Conservation (phyloP, 768 basidiomycete species). For the Naganishia kalamii region DNA sequence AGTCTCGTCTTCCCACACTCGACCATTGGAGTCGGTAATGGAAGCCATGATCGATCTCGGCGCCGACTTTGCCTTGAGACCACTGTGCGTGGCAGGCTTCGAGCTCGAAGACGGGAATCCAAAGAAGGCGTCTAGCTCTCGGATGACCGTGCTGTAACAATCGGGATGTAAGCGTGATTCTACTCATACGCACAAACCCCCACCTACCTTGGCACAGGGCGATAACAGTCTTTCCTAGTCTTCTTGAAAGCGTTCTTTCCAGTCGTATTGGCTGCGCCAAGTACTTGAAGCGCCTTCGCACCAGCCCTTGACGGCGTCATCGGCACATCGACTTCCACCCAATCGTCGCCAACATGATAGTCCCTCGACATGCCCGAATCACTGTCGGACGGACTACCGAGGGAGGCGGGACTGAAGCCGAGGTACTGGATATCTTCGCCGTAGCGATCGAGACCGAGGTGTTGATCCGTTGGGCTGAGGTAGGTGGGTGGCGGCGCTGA, state of each 20-base stretch:
- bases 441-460: neutral
- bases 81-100: neutral
- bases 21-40: neutral
- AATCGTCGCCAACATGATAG: neutral
- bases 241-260: neutral
- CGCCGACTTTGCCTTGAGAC: neutral
- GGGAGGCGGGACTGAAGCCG: neutral
- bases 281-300: slow-evolving; percentile 17
- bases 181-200: neutral
- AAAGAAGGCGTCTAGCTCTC: slow-evolving; percentile 8
- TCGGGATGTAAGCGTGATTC: neutral
- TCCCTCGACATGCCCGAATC: neutral
- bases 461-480: neutral
- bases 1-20: neutral
- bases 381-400: slow-evolving; percentile 5
- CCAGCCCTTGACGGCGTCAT: slow-evolving; percentile 21
- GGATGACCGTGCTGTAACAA: neutral
- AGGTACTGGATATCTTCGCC: neutral
- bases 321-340: neutral
- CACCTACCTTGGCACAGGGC: slow-evolving; percentile 9
- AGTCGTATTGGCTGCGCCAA: neutral
- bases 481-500: neutral
- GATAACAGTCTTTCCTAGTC: neutral
- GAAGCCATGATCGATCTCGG: neutral
- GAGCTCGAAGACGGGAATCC: neutral